Conservation (phyloP, 1,139 yeast species). For the Lodderomyces metapsilosis region DNA sequence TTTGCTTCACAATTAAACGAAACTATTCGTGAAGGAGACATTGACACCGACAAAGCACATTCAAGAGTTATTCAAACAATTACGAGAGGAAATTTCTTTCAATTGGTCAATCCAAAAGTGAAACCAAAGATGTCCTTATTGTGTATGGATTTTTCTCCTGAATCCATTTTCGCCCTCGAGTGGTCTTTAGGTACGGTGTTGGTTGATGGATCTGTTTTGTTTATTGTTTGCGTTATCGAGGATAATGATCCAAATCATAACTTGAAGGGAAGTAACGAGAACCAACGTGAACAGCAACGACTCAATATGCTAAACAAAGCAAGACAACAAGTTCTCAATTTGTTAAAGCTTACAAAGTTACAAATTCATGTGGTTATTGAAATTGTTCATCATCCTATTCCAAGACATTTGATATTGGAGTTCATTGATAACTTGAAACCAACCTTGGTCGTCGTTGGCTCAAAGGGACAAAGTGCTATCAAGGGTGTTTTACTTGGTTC, state of each 20-base stretch:
- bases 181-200: slow-evolving; percentile 89
- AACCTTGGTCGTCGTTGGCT: slow-evolving; percentile 77
- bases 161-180: slow-evolving; percentile 80
- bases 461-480: slow-evolving; percentile 72
- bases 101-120: slow-evolving; percentile 47
- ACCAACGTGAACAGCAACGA: slow-evolving; percentile 50
- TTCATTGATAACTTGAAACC: slow-evolving; percentile 82
- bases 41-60: slow-evolving; percentile 55
- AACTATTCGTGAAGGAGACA: slow-evolving; percentile 58
- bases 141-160: slow-evolving; percentile 83
- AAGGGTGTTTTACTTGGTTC: slow-evolving; percentile 78
- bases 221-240: slow-evolving; percentile 75
- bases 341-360: slow-evolving; percentile 67
- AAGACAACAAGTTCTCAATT: slow-evolving; percentile 55
- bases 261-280: slow-evolving; percentile 43
- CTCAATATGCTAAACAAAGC: slow-evolving; percentile 60
- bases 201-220: slow-evolving; percentile 80
- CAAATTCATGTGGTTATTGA: slow-evolving; percentile 77
- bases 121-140: slow-evolving; percentile 70
- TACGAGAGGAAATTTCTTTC: slow-evolving; percentile 67
- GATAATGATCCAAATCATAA: slow-evolving; percentile 56
- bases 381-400: slow-evolving; percentile 81
- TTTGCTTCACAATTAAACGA: slow-evolving; percentile 61
- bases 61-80: slow-evolving; percentile 65
- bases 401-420: slow-evolving; percentile 81